phyloP scores from a whole-genome alignment of 345 rosid species.

The Pseudoturritis turrita region DNA sequence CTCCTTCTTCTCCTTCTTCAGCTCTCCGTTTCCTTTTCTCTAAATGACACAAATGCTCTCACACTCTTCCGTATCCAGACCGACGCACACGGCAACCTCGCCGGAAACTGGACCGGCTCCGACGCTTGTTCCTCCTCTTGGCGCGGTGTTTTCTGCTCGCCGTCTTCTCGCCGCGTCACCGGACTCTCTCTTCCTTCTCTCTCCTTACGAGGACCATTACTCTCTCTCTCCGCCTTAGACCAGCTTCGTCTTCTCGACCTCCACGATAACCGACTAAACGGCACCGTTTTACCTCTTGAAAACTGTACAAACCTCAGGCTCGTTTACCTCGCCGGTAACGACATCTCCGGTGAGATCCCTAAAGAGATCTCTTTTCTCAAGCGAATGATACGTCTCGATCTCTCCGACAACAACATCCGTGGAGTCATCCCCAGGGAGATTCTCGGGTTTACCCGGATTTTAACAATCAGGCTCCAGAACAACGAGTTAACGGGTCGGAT shows the following conservation, averaged over 20 bases:
- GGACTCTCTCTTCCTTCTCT: constrained; percentile 63
- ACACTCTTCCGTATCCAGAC: constrained; percentile 74
- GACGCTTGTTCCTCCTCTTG: constrained; percentile 64
- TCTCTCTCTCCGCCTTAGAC: constrained; percentile 57
- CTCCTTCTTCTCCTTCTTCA: constrained; percentile 5
- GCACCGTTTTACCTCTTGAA: constrained; percentile 50
- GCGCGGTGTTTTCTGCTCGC: constrained; percentile 79
- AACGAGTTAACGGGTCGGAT: constrained; percentile 75
- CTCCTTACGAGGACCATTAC: constrained; percentile 74
- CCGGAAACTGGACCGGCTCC: constrained; percentile 70
- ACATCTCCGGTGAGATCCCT: constrained; percentile 73
- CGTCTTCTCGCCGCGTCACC: constrained; percentile 37
- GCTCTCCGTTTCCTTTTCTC: constrained; percentile 12
- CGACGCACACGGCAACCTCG: constrained; percentile 80
- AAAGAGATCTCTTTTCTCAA: constrained; percentile 51
- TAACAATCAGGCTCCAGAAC: constrained; percentile 77
- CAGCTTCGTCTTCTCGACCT: constrained; percentile 86
- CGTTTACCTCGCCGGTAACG: constrained; percentile 70
- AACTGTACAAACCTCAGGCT: constrained; percentile 73
- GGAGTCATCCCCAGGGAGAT: constrained; percentile 56
- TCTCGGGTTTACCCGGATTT: constrained; percentile 47
- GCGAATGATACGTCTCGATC: constrained; percentile 63
- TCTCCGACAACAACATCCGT: constrained; percentile 78
- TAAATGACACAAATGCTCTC: constrained; percentile 71
- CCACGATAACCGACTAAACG: constrained; percentile 83